These are phyloP conservation scores for Elsinoe necatrix DNA, from an alignment of 2,329 filamentous ascomycete species.

Conservation along the genomic window DNA sequence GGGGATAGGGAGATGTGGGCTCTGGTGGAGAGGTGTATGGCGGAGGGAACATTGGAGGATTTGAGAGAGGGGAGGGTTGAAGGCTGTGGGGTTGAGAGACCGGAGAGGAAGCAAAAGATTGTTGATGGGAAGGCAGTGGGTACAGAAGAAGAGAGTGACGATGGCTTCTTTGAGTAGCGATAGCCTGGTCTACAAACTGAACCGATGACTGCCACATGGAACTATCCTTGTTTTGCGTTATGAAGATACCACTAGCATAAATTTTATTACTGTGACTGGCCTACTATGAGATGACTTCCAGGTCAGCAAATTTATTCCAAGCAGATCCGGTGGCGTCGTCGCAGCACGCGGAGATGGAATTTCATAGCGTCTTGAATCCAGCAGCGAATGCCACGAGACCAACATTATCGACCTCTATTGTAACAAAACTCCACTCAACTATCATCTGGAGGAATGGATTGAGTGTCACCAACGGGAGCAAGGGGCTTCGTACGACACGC, in stretches of 20 bases:
- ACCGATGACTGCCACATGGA: background rate
- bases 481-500: background rate
- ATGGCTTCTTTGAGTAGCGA: conserved; percentile 30
- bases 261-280: too few relatives aligned
- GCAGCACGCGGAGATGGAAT: background rate
- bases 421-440: too few relatives aligned
- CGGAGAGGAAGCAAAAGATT: background rate
- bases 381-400: too few relatives aligned
- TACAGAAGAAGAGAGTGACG: conserved; percentile 27
- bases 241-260: too few relatives aligned
- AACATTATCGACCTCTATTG: too few relatives aligned
- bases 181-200: background rate
- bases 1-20: conserved; percentile 56
- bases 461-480: background rate
- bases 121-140: background rate
- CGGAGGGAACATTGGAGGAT: conserved; percentile 47
- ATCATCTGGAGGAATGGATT: background rate
- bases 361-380: background rate
- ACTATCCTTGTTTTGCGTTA: background rate
- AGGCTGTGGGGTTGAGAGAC: conserved; percentile 8
- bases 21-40: conserved; percentile 56
- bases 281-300: too few relatives aligned
- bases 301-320: background rate
- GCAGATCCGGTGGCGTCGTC: background rate
- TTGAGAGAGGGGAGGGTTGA: conserved; percentile 36